A percentile compares a stretch with the other conserved stretches of the same genome.
Conservation (phyloP, 352 stramenopile species). For the Phytophthora multivora region DNA sequence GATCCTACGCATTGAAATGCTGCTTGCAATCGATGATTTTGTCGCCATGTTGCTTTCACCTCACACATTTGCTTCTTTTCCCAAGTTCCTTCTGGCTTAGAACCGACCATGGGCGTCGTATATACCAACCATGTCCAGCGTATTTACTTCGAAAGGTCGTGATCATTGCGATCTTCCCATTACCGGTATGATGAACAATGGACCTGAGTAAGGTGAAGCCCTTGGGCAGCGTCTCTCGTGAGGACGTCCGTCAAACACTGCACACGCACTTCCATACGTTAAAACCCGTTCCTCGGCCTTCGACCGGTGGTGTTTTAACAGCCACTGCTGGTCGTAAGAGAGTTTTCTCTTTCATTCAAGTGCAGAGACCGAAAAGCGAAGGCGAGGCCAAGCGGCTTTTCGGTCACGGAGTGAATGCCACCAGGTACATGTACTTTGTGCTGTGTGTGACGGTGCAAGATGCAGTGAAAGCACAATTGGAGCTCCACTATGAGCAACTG, state of each 20-base stretch:
- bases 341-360: slow-evolving; percentile 65
- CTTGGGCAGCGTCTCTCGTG: slow-evolving; percentile 48
- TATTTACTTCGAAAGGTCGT: too few relatives aligned
- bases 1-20: too few relatives aligned
- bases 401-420: slow-evolving; percentile 27
- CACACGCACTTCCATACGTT: slow-evolving; percentile 69
- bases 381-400: slow-evolving; percentile 65
- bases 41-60: too few relatives aligned
- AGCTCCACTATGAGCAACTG: slow-evolving; percentile 71
- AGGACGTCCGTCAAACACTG: slow-evolving; percentile 67
- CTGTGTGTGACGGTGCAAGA: slow-evolving; percentile 71
- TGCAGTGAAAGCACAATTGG: slow-evolving; percentile 16
- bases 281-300: slow-evolving; percentile 31
- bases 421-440: slow-evolving; percentile 73
- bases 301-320: background rate
- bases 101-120: too few relatives aligned
- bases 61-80: too few relatives aligned
- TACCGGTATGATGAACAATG: slow-evolving; percentile 9
- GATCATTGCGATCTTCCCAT: slow-evolving; percentile 5
- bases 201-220: slow-evolving; percentile 32
- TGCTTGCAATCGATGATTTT: too few relatives aligned
- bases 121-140: too few relatives aligned
- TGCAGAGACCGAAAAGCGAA: slow-evolving; percentile 67
- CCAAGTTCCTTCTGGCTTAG: too few relatives aligned
- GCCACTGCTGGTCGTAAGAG: slow-evolving; percentile 33